Evolutionary conservation across 495 filamentous ascomycete genomes (phyloP).

Genomic region (Lepraria neglecta): DNA sequence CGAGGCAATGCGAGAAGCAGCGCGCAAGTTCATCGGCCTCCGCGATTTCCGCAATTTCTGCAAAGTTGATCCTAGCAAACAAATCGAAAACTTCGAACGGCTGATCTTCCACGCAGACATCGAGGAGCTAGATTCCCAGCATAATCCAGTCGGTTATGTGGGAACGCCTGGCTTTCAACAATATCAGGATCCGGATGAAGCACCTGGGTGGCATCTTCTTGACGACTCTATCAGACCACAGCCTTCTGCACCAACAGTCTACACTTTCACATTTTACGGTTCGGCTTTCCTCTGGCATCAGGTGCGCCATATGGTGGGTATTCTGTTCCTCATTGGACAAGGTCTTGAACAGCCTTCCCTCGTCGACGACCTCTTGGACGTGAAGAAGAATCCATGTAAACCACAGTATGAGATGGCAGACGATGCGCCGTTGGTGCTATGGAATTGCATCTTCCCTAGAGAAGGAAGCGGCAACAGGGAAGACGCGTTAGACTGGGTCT

Average conservation of each 20-base stretch:
- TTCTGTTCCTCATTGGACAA: conserved; percentile 89
- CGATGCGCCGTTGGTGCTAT: conserved; percentile 82
- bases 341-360: conserved; percentile 71
- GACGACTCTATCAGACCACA: neutral
- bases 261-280: conserved; percentile 78
- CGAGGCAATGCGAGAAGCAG: conserved; percentile 74
- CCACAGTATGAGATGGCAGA: conserved; percentile 86
- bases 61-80: conserved; percentile 79
- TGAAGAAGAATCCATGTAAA: conserved; percentile 57
- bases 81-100: conserved; percentile 73
- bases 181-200: conserved; percentile 24
- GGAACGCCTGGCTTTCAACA: conserved; percentile 12
- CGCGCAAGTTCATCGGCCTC: conserved; percentile 66
- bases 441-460: conserved; percentile 89
- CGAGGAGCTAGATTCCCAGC: conserved; percentile 52
- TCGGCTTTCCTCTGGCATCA: conserved; percentile 98
- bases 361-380: conserved; percentile 65
- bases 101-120: conserved; percentile 72
- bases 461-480: conserved; percentile 40
- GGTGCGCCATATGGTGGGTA: conserved; percentile 81
- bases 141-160: conserved; percentile 27
- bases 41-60: conserved; percentile 98
- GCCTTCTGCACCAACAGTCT: conserved; percentile 54
- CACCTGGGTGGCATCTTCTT: neutral
- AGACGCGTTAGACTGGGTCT: conserved; percentile 74